Base-by-base conservation (phyloP, 2,329 filamentous ascomycete genomes). In the Curvularia sp. region DNA sequence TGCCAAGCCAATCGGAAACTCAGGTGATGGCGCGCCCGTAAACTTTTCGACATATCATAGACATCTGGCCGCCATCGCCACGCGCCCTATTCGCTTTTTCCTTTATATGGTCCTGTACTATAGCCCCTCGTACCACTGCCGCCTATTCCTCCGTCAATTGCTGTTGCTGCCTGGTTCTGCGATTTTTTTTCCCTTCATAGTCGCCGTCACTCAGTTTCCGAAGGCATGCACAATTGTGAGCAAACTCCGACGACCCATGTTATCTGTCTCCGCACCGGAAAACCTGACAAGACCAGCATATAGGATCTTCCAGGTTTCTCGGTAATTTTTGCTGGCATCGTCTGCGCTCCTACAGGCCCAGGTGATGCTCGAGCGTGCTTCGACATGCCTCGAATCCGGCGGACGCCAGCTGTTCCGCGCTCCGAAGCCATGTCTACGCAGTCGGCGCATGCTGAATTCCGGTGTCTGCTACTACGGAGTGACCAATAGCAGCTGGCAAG, bases 321-420 rank as follows among this genome's bases (percentile, higher is more conserved):
- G 66, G 62, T 70, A 71, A 65, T 68, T 57, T 53, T 58, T 57
- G 58, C 65, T 62, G 57, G 58, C 62, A 59, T 60, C 55, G 60
- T 64, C 61, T 65, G 60, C 67, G 56, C 62, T 65, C 54, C 43
- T 47, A 53, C 61, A 61, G 53, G 62, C 55, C 62, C 63, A 64
- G 75, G 73, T 73, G 66, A 86, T 86, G 84, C 83, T 86, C 74
- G 84, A 86, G 83, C 83, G 82, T 69, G 83, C 83, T 72, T 81
- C 81, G 74, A 79, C 80, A 85, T 86, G 83, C 77, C 81, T 86
- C 80, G 79, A 85, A 79, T 79, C 81, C 75, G 82, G 83, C 80
- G 79, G 83, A 72, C 80, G 82, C 73, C 79, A 81, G 67, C 78
- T 84, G 70, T 70, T 84, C 60, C 80, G 75, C 74, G 75, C 74